Percentiles rank a stretch among this genome's conserved stretches.
Evolutionary conservation across 1,284 basidiomycete genomes (phyloP).

Genomic region (Cryptococcus amylolentus): DNA sequence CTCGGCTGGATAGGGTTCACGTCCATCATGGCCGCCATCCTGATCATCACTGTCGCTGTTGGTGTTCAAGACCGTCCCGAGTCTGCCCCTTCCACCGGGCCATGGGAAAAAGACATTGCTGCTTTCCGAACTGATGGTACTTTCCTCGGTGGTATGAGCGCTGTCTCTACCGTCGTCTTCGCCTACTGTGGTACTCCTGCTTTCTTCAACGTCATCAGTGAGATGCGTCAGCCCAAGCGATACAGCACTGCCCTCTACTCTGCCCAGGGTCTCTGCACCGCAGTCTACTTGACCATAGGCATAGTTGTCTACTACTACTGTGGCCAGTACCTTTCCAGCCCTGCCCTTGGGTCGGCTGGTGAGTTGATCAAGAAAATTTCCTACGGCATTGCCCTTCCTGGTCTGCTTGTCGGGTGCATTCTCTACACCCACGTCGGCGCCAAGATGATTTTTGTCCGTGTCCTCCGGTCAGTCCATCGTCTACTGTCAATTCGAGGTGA

Average conservation of each 20-base stretch:
- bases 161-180: conserved; percentile 33
- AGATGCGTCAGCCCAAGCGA: conserved; percentile 32
- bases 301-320: conserved; percentile 39
- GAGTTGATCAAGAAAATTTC: conserved; percentile 42
- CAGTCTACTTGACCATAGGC: conserved; percentile 36
- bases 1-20: conserved; percentile 37
- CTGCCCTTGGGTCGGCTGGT: conserved; percentile 47
- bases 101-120: conserved; percentile 21
- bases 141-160: conserved; percentile 30
- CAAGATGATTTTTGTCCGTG: conserved; percentile 34
- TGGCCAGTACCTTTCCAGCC: conserved; percentile 33
- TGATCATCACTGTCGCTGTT: conserved; percentile 35
- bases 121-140: conserved; percentile 17
- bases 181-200: conserved; percentile 32
- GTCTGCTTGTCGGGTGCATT: conserved; percentile 18
- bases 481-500: neutral
- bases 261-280: conserved; percentile 28
- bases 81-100: conserved; percentile 15
- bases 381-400: conserved; percentile 45
- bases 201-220: conserved; percentile 41
- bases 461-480: conserved; percentile 28
- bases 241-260: conserved; percentile 23
- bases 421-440: conserved; percentile 30
- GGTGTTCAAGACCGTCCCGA: conserved; percentile 36
- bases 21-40: conserved; percentile 28